phyloP scores from a whole-genome alignment of 805 yeast genomes.

The Yarrowia yakushimensis region DNA sequence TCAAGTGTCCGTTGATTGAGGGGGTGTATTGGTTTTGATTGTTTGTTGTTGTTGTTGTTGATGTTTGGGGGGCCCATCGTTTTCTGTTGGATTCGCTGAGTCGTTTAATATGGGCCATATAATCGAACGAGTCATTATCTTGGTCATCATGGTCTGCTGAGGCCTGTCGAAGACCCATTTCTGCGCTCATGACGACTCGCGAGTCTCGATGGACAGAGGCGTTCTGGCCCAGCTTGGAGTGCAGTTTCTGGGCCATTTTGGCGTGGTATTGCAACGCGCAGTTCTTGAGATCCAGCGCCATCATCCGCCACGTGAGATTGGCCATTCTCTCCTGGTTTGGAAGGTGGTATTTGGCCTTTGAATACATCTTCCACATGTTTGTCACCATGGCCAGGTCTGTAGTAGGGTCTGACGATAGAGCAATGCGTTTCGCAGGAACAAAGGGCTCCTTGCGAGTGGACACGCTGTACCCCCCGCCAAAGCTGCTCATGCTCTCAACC shows the following conservation, averaged over 20 bases:
- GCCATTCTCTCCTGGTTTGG: conserved; percentile 78
- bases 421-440: not conserved
- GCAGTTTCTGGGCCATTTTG: conserved; percentile 19
- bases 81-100: conserved; percentile 42
- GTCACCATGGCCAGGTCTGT: conserved; percentile 14
- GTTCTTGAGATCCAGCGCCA: conserved; percentile 39
- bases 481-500: conserved; percentile 8
- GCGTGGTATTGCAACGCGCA: conserved; percentile 11
- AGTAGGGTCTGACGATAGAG: not conserved
- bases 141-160: not conserved
- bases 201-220: not conserved
- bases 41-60: not conserved
- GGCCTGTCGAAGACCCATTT: not conserved
- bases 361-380: conserved; percentile 72
- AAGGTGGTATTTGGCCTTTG: conserved; percentile 66
- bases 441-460: too few relatives aligned
- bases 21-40: not conserved
- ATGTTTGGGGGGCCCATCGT: not conserved
- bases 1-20: not conserved
- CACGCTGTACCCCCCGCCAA: not conserved
- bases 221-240: not conserved
- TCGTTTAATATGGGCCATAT: conserved; percentile 59
- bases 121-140: conserved; percentile 46
- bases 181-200: not conserved
- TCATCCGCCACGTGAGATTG: conserved; percentile 83